Percentiles rank a stretch among this genome's conserved stretches.
phyloP scores from a whole-genome alignment of 768 basidiomycete species.

The Sporobolomyces roseus region DNA sequence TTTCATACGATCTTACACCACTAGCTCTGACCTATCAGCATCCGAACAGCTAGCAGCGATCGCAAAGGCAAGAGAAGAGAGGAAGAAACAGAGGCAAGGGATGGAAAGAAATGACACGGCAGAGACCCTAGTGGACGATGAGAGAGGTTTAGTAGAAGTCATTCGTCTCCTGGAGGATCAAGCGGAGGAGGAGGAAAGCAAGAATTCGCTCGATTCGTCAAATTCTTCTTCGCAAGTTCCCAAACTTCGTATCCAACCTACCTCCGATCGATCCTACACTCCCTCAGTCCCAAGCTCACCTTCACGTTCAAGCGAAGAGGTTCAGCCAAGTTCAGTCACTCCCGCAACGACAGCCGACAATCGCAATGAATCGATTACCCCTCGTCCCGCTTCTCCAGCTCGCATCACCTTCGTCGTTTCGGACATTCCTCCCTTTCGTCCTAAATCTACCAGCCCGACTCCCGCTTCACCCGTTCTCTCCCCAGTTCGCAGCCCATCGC shows the following conservation, averaged over 20 bases:
- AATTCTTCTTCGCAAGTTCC: slow-evolving; percentile 10
- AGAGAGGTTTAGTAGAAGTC: not conserved
- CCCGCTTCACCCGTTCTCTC: not conserved
- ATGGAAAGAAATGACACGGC: no score
- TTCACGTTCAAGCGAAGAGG: not conserved
- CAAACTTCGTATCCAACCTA: slow-evolving; percentile 13
- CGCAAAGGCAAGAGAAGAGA: slow-evolving; percentile 8
- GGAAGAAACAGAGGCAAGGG: slow-evolving; percentile 2
- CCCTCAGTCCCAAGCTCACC: slow-evolving; percentile 19
- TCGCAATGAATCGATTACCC: not conserved
- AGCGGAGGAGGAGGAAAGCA: not conserved
- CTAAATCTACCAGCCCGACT: not conserved
- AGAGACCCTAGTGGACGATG: no score
- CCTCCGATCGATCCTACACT: slow-evolving; percentile 29
- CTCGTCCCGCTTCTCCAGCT: not conserved
- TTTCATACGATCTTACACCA: slow-evolving; percentile 26
- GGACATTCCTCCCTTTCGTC: slow-evolving; percentile 28
- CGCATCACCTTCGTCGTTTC: not conserved
- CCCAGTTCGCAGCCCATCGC: not conserved
- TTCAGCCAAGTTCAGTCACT: not conserved
- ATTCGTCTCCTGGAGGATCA: no score
- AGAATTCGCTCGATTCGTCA: not conserved
- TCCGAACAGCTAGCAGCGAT: slow-evolving; percentile 22
- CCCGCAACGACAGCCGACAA: not conserved
- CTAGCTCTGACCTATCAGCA: slow-evolving; percentile 11